Evolutionary conservation across 371 early-diverging fungal species (phyloP).

Genomic region (Capillidium heterosporum): DNA sequence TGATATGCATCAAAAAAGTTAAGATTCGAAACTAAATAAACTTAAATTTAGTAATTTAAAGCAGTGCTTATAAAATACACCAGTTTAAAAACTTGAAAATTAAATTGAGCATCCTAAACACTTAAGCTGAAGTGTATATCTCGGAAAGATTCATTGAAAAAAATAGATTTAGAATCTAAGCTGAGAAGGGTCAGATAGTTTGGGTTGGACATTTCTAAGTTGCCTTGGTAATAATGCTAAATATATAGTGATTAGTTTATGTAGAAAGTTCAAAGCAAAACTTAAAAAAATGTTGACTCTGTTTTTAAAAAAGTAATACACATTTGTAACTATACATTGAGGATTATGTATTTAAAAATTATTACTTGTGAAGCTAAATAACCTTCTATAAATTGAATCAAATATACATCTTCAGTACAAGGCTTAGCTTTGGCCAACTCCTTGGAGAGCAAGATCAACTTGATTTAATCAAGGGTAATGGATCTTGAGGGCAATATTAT

Average conservation of each 20-base stretch:
- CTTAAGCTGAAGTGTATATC: neutral
- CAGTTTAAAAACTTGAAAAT: no score
- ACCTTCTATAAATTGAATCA: conserved; percentile 85
- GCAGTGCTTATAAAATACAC: no score
- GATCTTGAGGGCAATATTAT: conserved; percentile 51
- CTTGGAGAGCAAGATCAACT: conserved; percentile 69
- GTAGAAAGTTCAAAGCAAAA: conserved; percentile 27
- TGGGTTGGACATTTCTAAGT: conserved; percentile 64
- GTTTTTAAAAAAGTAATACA: no score
- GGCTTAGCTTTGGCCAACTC: conserved; percentile 45
- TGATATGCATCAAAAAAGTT: no score
- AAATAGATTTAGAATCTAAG: conserved; percentile 47
- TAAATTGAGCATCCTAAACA: no score
- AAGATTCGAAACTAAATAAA: no score
- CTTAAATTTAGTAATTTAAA: no score
- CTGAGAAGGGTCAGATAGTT: conserved; percentile 59
- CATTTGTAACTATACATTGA: no score
- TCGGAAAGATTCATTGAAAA: conserved; percentile 44
- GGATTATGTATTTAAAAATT: neutral
- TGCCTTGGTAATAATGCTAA: conserved; percentile 27
- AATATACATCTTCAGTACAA: conserved; percentile 79
- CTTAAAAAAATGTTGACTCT: conserved; percentile 3
- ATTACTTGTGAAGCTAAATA: conserved; percentile 63
- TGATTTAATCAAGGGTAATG: conserved; percentile 71
- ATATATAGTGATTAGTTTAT: conserved; percentile 39